Percentiles rank a stretch among this genome's conserved stretches.
phyloP scores from a whole-genome alignment of 2,329 filamentous ascomycete species.

The Diaporthe helianthi region DNA sequence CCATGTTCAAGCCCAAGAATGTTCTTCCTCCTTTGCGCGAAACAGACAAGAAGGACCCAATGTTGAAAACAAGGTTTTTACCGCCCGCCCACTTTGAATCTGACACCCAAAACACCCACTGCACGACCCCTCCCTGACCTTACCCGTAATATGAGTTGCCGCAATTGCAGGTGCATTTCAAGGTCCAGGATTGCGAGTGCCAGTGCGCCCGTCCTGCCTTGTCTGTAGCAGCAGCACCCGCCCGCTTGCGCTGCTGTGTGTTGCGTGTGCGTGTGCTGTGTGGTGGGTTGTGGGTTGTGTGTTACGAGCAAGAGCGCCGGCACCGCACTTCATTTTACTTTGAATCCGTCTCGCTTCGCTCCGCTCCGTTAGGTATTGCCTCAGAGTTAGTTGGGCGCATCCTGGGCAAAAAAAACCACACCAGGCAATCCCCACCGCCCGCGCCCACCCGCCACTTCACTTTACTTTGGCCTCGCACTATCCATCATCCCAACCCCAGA shows the following conservation, averaged over 20 bases:
- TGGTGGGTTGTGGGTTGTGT: neutral
- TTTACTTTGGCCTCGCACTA: constrained; percentile 6
- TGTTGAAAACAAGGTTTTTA: constrained; percentile 41
- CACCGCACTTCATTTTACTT: constrained; percentile 1
- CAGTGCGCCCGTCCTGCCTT: constrained; percentile 10
- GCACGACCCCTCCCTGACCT: neutral
- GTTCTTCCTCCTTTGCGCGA: constrained; percentile 41
- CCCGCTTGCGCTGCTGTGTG: neutral
- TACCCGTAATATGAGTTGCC: neutral
- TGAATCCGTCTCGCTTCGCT: constrained; percentile 1
- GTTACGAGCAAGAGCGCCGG: neutral
- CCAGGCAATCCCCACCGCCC: constrained; percentile 3
- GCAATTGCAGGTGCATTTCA: neutral
- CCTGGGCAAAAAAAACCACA: constrained; percentile 18
- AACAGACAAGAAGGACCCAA: constrained; percentile 38
- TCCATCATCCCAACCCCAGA: neutral
- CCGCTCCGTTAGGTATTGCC: constrained; percentile 24
- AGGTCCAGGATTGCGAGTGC: constrained; percentile 2
- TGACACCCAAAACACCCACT: constrained; percentile 6
- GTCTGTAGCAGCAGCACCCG: neutral
- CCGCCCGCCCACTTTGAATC: constrained; percentile 22
- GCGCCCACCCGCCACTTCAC: constrained; percentile 19
- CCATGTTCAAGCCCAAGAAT: constrained; percentile 41
- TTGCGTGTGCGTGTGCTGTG: neutral
- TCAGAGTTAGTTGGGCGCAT: constrained; percentile 27